Conservation (phyloP, 2,329 filamentous ascomycete genomes). For the Phyllosticta paracitricarpa region DNA sequence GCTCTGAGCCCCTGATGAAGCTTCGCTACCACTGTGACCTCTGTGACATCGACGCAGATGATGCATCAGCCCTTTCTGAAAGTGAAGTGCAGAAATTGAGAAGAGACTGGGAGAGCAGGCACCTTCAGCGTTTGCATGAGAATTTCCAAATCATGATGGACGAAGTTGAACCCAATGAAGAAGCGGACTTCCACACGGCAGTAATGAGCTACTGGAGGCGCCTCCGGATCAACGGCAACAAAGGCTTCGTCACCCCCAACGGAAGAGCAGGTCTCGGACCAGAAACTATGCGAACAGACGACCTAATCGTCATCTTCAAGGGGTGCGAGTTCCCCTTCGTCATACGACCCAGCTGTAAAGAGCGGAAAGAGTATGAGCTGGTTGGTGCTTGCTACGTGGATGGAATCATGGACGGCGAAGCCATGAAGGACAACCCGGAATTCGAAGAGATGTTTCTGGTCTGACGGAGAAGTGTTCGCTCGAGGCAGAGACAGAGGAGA, state of each 20-base stretch:
- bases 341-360: background rate
- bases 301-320: background rate
- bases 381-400: background rate
- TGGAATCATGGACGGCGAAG: background rate
- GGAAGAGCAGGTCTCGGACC: background rate
- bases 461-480: background rate
- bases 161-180: background rate
- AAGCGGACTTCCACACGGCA: background rate
- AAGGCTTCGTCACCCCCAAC: background rate
- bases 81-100: no score
- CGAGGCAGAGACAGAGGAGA: background rate
- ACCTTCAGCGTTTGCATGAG: background rate
- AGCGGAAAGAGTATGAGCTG: background rate
- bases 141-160: background rate
- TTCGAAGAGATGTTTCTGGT: background rate
- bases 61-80: no score
- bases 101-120: no score
- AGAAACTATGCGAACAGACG: background rate
- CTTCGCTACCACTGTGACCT: no score
- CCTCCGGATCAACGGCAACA: background rate
- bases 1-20: no score
- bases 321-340: background rate
- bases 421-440: background rate
- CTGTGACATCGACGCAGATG: no score
- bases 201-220: background rate